phyloP scores from a whole-genome alignment of 2,329 filamentous ascomycete genomes.

The Paecilomyces niveus region DNA sequence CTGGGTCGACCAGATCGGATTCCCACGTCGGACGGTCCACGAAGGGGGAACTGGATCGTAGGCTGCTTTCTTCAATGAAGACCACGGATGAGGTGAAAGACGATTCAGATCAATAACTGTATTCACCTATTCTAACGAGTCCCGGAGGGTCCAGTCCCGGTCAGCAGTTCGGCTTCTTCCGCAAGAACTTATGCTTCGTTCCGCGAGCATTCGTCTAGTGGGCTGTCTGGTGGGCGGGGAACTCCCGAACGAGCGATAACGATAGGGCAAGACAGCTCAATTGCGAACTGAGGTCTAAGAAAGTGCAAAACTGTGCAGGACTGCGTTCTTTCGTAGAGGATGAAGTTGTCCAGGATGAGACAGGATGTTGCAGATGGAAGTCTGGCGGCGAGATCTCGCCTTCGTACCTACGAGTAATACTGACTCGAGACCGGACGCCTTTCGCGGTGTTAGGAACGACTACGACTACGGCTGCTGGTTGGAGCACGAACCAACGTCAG shows the following conservation, averaged over 20 bases:
- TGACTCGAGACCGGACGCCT: not conserved
- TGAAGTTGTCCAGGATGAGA: not conserved
- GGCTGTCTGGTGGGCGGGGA: not conserved
- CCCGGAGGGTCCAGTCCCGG: not conserved
- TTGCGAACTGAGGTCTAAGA: not conserved
- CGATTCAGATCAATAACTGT: not conserved
- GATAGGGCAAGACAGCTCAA: not conserved
- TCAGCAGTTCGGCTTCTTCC: not conserved
- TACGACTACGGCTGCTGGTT: not conserved
- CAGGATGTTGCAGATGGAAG: not conserved
- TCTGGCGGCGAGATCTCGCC: not conserved
- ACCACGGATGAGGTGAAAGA: not conserved
- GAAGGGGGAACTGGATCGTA: too few relatives aligned
- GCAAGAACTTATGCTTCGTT: not conserved
- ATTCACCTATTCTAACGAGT: not conserved
- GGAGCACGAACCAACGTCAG: not conserved
- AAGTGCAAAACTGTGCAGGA: not conserved
- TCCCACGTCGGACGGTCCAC: not conserved
- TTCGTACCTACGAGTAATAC: not conserved
- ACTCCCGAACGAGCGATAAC: not conserved
- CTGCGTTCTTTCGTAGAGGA: not conserved
- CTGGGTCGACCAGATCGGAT: not conserved
- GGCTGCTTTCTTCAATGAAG: not conserved
- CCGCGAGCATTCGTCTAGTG: constrained; percentile 2
- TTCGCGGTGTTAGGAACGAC: not conserved